Evolutionary conservation across 202 grass and related monocot species (phyloP).

Genomic region (Hordeum pubiflorum): DNA sequence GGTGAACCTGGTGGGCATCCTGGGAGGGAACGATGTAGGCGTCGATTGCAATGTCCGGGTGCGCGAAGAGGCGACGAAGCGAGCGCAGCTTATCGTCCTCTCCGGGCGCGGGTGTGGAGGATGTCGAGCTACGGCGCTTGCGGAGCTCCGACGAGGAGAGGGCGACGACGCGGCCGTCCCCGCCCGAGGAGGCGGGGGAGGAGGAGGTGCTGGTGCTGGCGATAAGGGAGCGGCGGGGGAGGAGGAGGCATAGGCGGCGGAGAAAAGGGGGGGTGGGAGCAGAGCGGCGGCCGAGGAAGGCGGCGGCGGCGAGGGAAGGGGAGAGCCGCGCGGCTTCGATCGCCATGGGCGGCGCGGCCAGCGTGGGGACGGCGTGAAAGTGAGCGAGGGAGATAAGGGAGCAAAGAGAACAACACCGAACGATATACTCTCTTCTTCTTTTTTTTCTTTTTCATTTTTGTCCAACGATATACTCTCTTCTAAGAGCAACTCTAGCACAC

Average conservation of each 20-base stretch:
- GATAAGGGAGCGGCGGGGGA: constrained; percentile 16
- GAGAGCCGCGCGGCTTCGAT: constrained; percentile 46
- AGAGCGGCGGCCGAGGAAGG: constrained; percentile 25
- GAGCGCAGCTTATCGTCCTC: constrained; percentile 66
- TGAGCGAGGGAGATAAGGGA: background rate
- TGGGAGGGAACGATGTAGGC: constrained; percentile 91
- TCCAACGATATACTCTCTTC: no score
- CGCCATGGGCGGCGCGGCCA: constrained; percentile 12
- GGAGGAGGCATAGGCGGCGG: constrained; percentile 21
- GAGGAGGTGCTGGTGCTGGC: constrained; percentile 12
- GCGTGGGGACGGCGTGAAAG: background rate
- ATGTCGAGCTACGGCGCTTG: constrained; percentile 22
- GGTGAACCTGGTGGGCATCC: constrained; percentile 80
- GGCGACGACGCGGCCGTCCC: constrained; percentile 42
- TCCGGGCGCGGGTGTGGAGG: background rate
- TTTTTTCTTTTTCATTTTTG: no score
- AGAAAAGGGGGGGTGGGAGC: background rate
- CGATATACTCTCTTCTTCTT: no score
- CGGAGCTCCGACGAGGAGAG: constrained; percentile 71
- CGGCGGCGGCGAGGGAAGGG: constrained; percentile 40
- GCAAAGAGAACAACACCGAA: no score
- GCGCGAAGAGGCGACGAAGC: constrained; percentile 54
- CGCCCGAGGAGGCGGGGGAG: constrained; percentile 5
- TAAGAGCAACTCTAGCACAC: no score
- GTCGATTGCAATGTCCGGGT: constrained; percentile 65